phyloP scores from a whole-genome alignment of 768 basidiomycete species.

The Boletales sp. region DNA sequence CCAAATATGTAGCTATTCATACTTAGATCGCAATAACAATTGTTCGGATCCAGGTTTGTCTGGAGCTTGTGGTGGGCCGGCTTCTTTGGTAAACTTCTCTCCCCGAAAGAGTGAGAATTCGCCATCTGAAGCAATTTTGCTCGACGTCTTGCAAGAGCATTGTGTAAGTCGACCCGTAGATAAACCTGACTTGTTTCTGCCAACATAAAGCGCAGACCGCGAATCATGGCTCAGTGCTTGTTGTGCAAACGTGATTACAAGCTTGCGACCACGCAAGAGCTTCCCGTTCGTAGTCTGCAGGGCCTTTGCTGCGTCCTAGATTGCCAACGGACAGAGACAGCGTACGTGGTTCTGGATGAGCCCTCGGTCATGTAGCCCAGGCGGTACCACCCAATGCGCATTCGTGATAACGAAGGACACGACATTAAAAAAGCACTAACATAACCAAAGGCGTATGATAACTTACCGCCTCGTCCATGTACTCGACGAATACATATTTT shows the following conservation, averaged over 20 bases:
- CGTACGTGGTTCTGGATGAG: conserved; percentile 13
- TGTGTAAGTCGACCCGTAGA: conserved; percentile 7
- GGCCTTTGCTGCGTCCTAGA: conserved; percentile 85
- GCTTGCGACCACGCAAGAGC: conserved; percentile 79
- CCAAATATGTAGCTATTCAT: too few species aligned
- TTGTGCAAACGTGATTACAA: conserved; percentile 89
- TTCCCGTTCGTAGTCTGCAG: conserved; percentile 70
- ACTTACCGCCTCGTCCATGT: conserved; percentile 74
- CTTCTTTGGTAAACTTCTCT: conserved; percentile 22
- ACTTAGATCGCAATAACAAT: too few species aligned
- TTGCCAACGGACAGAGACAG: conserved; percentile 18
- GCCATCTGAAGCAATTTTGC: conserved; percentile 89
- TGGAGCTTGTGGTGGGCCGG: conserved; percentile 6
- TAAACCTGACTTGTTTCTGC: conserved; percentile 28
- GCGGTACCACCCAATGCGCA: conserved; percentile 6
- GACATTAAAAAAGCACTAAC: conserved; percentile 22
- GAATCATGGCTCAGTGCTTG: conserved; percentile 56
- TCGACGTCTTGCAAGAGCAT: conserved; percentile 54
- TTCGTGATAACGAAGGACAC: conserved; percentile 18
- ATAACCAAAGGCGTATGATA: conserved; percentile 15
- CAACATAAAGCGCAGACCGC: conserved; percentile 30
- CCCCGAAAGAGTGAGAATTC: conserved; percentile 19
- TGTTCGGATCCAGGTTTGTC: too few species aligned
- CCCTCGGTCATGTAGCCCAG: not conserved
- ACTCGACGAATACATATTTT: conserved; percentile 95